These are phyloP conservation scores for Linnemannia elongata DNA, from an alignment of 192 early-diverging fungal genomes.

Conservation along the genomic window DNA sequence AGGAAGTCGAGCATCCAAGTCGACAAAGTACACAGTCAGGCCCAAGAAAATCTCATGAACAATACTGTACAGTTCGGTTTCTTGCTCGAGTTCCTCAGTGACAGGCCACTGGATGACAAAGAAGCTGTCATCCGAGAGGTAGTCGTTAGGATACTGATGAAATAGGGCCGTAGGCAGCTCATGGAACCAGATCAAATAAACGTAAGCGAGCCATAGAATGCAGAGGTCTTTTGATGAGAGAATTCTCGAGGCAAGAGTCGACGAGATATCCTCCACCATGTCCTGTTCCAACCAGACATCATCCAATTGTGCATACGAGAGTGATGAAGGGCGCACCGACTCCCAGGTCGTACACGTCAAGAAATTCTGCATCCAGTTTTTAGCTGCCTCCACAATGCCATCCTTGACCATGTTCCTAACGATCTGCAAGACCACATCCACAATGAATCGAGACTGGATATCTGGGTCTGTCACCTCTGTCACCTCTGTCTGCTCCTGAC, in stretches of 20 bases:
- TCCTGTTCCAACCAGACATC: slow-evolving; percentile 41
- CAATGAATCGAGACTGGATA: slow-evolving; percentile 25
- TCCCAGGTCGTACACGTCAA: slow-evolving; percentile 35
- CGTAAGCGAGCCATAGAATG: slow-evolving; percentile 43
- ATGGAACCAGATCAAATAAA: slow-evolving; percentile 52
- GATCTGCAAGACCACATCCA: slow-evolving; percentile 41
- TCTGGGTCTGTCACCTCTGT: background rate
- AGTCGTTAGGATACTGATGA: slow-evolving; percentile 31
- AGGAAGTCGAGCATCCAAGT: slow-evolving; percentile 25
- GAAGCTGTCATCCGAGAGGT: slow-evolving; percentile 18
- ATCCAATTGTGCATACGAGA: slow-evolving; percentile 29
- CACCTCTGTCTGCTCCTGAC: slow-evolving; percentile 5
- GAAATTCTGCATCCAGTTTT: slow-evolving; percentile 49
- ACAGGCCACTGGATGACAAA: slow-evolving; percentile 42
- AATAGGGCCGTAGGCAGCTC: slow-evolving; percentile 39
- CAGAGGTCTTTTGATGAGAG: slow-evolving; percentile 34
- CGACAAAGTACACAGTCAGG: slow-evolving; percentile 38
- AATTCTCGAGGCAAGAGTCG: slow-evolving; percentile 29
- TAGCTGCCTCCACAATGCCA: slow-evolving; percentile 34
- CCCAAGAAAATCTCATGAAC: slow-evolving; percentile 52
- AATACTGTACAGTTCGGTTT: slow-evolving; percentile 37
- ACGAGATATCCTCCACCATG: slow-evolving; percentile 39
- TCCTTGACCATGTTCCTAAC: slow-evolving; percentile 19
- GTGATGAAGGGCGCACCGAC: slow-evolving; percentile 16
- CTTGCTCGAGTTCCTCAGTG: slow-evolving; percentile 29